phyloP scores from a whole-genome alignment of 768 basidiomycete species.

The Lactarius indigo region DNA sequence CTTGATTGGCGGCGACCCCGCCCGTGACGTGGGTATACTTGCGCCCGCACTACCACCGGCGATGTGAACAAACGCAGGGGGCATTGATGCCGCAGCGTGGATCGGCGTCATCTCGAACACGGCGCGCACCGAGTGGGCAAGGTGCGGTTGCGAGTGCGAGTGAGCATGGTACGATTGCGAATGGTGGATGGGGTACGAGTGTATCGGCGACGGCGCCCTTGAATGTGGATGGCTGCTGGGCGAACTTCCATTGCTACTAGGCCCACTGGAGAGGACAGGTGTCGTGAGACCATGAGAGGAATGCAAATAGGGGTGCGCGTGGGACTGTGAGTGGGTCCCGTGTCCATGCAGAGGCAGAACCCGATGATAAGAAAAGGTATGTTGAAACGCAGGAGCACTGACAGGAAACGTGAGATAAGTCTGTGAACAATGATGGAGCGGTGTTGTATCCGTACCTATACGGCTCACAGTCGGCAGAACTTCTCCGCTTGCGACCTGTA shows the following conservation, averaged over 20 bases:
- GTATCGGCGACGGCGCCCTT: conserved; percentile 57
- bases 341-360: conserved; percentile 17
- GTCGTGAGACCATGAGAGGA: conserved; percentile 41
- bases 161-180: conserved; percentile 24
- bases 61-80: conserved; percentile 26
- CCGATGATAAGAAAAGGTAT: conserved; percentile 32
- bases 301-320: conserved; percentile 30
- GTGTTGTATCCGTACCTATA: conserved; percentile 15
- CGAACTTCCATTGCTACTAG: conserved; percentile 62
- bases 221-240: conserved; percentile 53
- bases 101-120: conserved; percentile 95
- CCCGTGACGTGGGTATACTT: conserved; percentile 51
- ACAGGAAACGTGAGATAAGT: neutral
- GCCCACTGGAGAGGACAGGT: conserved; percentile 61
- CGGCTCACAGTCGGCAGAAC: conserved; percentile 31
- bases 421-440: conserved; percentile 28
- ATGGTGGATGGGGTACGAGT: conserved; percentile 28
- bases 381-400: conserved; percentile 33
- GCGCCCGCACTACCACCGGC: conserved; percentile 18
- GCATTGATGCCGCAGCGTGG: conserved; percentile 38
- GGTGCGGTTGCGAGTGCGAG: conserved; percentile 34
- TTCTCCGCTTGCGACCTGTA: conserved; percentile 29
- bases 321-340: conserved; percentile 25
- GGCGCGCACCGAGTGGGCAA: conserved; percentile 79
- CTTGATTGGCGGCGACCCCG: conserved; percentile 68